Evolutionary conservation across 352 stramenopile genomes (phyloP), one percentile per base, ranked within the genome.

Genomic region (Sclerospora graminicola): DNA sequence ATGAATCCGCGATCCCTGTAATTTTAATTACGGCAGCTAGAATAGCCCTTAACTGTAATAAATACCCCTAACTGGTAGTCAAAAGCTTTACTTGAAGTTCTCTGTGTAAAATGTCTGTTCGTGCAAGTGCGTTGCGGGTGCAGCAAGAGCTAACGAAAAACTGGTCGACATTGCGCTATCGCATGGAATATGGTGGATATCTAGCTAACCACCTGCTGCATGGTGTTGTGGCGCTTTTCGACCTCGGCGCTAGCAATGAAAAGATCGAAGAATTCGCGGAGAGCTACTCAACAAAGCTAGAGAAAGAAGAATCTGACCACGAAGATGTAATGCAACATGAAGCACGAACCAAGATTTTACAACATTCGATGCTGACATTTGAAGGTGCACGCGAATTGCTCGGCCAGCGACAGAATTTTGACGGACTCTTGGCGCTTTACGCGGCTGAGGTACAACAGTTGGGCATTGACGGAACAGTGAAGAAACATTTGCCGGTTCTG

Each of bases 181-280:
- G 44, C 26, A 70, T 70, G 10, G 57, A 70, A 26, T 65, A 70
- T 34, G 20, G 36, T 10, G 48, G 48, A 26, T 70, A 65, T 42
- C 18, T 57, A 21, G 57, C 57, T 30, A 70, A 70, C 33, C 60
- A 70, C 23, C 14, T 70, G 29, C 47, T 70, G 31, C 60, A 70
- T 14, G 60, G 57, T 10, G 51, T 65, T 13, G 51, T 70, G 43
- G 60, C 60, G 18, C 54, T 67, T 0, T 48, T 59, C 19, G 48
- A 63, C 13, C 43, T 70, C 10, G 57, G 48, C 19, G 60, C 57
- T 13, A 53, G 41, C 29, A 48, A 62, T 18, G 41, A 57, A 11
- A 61, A 67, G 40, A 54, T 65, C 16, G 45, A 64, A 10, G 26
- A 54, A 3, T 70, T 64, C 18, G 53, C 48, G 0, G 35, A 48